Conservation (phyloP, 106 monocot species). For the Allium fistulosum region DNA sequence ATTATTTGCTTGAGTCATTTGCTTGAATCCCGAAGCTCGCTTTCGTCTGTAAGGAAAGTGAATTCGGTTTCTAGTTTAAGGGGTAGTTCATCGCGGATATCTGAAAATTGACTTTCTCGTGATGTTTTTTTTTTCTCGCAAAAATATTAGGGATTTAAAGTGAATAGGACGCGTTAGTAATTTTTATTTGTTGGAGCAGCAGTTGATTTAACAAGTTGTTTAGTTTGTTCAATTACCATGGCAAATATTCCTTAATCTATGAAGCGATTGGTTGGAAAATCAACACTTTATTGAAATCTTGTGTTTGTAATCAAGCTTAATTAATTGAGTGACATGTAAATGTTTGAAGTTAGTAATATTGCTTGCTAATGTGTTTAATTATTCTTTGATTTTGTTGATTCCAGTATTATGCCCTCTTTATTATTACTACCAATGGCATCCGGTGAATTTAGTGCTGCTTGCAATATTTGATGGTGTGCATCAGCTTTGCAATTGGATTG, state of each 20-base stretch:
- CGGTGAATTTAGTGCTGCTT: constrained; percentile 61
- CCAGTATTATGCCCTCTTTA: constrained; percentile 63
- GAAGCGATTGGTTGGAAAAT: too few relatives aligned
- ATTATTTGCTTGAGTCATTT: neutral
- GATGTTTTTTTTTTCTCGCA: neutral
- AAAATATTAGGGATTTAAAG: neutral
- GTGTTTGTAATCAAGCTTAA: too few relatives aligned
- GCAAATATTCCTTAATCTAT: too few relatives aligned
- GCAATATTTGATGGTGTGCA: constrained; percentile 46
- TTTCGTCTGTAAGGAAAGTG: neutral
- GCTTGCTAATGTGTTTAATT: neutral
- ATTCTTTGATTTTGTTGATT: neutral
- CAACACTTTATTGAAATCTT: too few relatives aligned
- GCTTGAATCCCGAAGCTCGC: constrained; percentile 4
- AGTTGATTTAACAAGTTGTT: neutral
- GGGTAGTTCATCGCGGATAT: neutral
- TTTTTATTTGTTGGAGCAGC: too few relatives aligned
- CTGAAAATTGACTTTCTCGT: constrained; percentile 16
- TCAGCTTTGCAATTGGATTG: constrained; percentile 69
- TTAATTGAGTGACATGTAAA: too few relatives aligned
- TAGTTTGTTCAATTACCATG: too few relatives aligned
- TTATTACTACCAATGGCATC: constrained; percentile 54
- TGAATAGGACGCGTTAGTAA: too few relatives aligned
- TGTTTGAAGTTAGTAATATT: neutral
- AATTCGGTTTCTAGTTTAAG: neutral